Conservation (phyloP, 2,329 filamentous ascomycete genomes). For the Incumbomyces delicatus region DNA sequence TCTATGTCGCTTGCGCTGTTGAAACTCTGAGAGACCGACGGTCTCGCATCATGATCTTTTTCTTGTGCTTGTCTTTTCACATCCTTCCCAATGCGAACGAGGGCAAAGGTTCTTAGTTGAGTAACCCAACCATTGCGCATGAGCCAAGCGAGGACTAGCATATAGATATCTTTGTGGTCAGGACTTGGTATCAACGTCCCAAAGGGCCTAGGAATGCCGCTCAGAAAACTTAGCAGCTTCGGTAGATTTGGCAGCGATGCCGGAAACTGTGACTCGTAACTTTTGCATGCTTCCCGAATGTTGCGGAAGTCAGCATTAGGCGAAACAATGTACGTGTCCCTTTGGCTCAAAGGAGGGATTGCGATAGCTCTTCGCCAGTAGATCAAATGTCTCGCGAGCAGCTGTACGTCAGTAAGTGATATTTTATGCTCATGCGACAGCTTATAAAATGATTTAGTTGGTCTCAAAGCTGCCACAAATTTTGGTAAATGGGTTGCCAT, state of each 20-base stretch:
- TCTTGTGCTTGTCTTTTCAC: slow-evolving; percentile 73
- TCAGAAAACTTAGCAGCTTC: slow-evolving; percentile 78
- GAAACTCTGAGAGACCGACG: slow-evolving; percentile 6
- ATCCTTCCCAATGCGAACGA: slow-evolving; percentile 73
- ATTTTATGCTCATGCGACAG: slow-evolving; percentile 55
- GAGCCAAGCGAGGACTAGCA: slow-evolving; percentile 87
- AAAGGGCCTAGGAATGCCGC: slow-evolving; percentile 70
- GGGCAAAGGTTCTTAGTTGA: slow-evolving; percentile 82
- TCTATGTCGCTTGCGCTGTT: slow-evolving; percentile 5
- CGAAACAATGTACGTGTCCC: slow-evolving; percentile 84
- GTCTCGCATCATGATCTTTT: slow-evolving; percentile 31
- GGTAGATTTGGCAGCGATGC: slow-evolving; percentile 65
- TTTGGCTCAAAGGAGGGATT: slow-evolving; percentile 78
- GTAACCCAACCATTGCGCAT: slow-evolving; percentile 89
- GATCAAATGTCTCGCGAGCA: slow-evolving; percentile 84
- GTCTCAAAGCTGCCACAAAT: slow-evolving; percentile 50
- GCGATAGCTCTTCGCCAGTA: slow-evolving; percentile 91
- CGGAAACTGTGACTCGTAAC: slow-evolving; percentile 71
- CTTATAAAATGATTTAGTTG: slow-evolving; percentile 61
- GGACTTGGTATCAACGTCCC: slow-evolving; percentile 76
- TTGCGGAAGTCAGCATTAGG: slow-evolving; percentile 74
- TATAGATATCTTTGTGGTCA: slow-evolving; percentile 76
- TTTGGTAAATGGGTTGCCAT: slow-evolving; percentile 69
- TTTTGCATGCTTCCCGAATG: slow-evolving; percentile 57
- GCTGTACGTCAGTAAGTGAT: slow-evolving; percentile 68